Base-by-base conservation (phyloP, 2,329 filamentous ascomycete species). In the Zymoseptoria passerinii region DNA sequence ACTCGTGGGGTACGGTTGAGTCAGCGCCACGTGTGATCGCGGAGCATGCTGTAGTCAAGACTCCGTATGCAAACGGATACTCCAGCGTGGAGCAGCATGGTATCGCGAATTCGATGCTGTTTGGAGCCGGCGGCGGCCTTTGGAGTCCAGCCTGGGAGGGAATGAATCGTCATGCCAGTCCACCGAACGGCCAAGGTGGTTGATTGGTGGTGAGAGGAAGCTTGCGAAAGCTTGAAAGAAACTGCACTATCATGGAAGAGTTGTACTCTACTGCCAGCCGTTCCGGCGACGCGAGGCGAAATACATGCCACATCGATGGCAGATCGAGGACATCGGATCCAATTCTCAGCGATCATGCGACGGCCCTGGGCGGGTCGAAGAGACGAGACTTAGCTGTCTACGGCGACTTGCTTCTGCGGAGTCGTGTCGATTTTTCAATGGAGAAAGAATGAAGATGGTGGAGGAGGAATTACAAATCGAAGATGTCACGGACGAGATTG, bases 71-170 rank as follows among this genome's bases (percentile, higher is more conserved):
- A 16, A 55, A 55, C 20, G 35, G 35, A 44, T 57, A 57, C 4
- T 67, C 66, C 27, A 65, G 62, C 53, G 55, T 65, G 28, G 63
- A 63, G 44, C 61, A 67, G 13, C 69, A 71, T 18, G 71, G 67
- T 50, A 70, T 76, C 64, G 70, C 69, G 7, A 52, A 77, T 73
- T 59, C 74, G 75, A 8, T 77, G 29, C 66, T 77, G 5, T 78
- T 77, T 60, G 74, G 71, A 13, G 69, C 69, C 44, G 70, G 65
- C 4, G 67, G 67, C 28, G 73, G 72, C 59, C 71, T 73, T 4
- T 78, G 73, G 73, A 71, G 71, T 53, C 64, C 68, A 18, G 55
- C 50, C 16, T n/a, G 40, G 8, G 18, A 20, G 8, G 28, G 56
- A 19, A 54, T 56, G 48, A 53, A 35, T 28, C 51, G 58, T 28